Percentiles rank a stretch among this genome's conserved stretches.
phyloP scores from a whole-genome alignment of 2,329 filamentous ascomycete genomes.

The Phoma sp. region DNA sequence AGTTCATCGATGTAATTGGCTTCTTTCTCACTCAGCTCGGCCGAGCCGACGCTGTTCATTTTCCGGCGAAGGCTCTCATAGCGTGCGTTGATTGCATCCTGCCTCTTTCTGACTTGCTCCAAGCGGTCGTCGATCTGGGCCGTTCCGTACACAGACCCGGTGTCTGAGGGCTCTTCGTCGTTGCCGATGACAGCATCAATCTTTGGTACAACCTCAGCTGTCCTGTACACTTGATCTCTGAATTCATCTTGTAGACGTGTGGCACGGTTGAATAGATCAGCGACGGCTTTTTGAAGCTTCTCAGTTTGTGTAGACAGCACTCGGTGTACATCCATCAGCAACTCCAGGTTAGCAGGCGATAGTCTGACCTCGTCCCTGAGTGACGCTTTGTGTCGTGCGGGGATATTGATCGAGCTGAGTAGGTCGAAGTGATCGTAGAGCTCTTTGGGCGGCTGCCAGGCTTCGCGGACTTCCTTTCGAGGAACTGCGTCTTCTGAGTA shows the following conservation, averaged over 20 bases:
- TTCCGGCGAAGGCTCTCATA: conserved; percentile 66
- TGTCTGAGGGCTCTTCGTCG: conserved; percentile 54
- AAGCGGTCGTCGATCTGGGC: conserved; percentile 68
- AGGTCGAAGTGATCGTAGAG: conserved; percentile 67
- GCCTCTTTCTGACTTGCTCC: conserved; percentile 61
- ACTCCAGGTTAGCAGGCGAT: conserved; percentile 72
- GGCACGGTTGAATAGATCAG: conserved; percentile 76
- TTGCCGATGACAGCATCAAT: conserved; percentile 72
- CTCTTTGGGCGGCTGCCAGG: conserved; percentile 68
- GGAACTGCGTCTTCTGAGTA: conserved; percentile 29
- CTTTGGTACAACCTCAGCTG: conserved; percentile 69
- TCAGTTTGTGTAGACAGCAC: conserved; percentile 74
- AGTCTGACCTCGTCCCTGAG: conserved; percentile 73
- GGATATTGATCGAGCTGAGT: conserved; percentile 64
- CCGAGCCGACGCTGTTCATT: conserved; percentile 56
- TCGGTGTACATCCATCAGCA: conserved; percentile 77
- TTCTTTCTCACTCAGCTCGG: conserved; percentile 70
- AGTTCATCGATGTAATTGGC: conserved; percentile 67
- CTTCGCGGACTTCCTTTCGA: conserved; percentile 65
- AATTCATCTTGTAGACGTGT: conserved; percentile 73
- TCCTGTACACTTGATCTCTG: conserved; percentile 70
- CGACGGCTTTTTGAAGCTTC: conserved; percentile 71
- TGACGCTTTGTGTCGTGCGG: conserved; percentile 66
- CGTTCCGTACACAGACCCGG: conserved; percentile 55
- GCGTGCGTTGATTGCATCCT: conserved; percentile 64